phyloP scores from a whole-genome alignment of 2,329 filamentous ascomycete species.

The Fusarium concolor region DNA sequence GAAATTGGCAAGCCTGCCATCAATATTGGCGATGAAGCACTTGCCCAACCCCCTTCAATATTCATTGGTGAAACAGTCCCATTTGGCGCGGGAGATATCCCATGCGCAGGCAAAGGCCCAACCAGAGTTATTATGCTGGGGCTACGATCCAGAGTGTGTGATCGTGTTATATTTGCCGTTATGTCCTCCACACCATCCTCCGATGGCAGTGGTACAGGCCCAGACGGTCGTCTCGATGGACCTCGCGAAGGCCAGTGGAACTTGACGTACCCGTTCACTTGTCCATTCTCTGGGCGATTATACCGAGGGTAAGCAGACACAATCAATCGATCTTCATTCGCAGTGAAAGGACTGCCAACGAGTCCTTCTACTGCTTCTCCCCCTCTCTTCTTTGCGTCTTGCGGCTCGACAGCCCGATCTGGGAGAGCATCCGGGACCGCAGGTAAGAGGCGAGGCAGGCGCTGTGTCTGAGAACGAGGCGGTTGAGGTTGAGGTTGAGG shows the following conservation, averaged over 20 bases:
- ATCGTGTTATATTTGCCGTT: conserved; percentile 13
- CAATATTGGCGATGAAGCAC: conserved; percentile 9
- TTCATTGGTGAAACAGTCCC: conserved; percentile 14
- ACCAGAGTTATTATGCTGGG: not conserved
- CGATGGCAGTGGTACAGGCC: conserved; percentile 2
- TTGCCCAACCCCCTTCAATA: too few relatives aligned
- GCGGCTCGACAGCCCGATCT: conserved; percentile 1
- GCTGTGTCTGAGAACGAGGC: conserved; percentile 8
- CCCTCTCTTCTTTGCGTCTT: too few relatives aligned
- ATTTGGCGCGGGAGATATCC: not conserved
- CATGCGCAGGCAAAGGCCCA: conserved; percentile 3
- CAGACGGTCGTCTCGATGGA: conserved; percentile 25
- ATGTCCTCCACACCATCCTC: conserved; percentile 32
- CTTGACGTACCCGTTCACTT: not conserved
- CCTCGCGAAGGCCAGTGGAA: conserved; percentile 29
- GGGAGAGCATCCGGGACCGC: conserved; percentile 10
- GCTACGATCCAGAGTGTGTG: conserved; percentile 6
- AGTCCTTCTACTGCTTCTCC: too few relatives aligned
- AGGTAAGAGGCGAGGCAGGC: conserved; percentile 29
- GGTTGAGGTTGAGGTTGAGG: conserved; percentile 1
- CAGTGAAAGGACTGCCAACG: not conserved
- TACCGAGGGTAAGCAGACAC: not conserved
- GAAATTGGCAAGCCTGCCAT: conserved; percentile 8
- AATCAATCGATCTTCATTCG: not conserved
- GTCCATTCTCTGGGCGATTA: not conserved